phyloP scores from a whole-genome alignment of 805 yeast species.

The Candida nemodendra region DNA sequence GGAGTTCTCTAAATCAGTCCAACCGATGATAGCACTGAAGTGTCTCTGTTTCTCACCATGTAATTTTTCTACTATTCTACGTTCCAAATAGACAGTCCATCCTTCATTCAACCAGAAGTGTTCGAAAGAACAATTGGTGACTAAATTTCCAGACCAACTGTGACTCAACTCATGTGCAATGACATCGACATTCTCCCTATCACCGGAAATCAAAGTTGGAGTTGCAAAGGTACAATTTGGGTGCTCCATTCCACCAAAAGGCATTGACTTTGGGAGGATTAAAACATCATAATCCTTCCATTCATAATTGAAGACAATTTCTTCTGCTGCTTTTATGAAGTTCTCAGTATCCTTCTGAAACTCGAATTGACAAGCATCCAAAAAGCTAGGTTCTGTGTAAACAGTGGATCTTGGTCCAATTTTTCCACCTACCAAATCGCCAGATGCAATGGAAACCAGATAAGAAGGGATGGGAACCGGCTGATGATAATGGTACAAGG shows the following conservation, averaged over 20 bases:
- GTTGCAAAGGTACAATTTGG: constrained; percentile 90
- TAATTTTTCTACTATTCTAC: constrained; percentile 74
- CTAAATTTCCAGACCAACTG: constrained; percentile 90
- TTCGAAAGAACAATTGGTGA: constrained; percentile 88
- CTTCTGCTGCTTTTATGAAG: constrained; percentile 77
- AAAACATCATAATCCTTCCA: constrained; percentile 83
- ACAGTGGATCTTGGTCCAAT: constrained; percentile 89
- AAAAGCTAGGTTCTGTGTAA: constrained; percentile 69
- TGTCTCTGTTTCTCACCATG: constrained; percentile 80
- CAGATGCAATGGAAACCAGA: constrained; percentile 80
- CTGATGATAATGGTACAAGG: constrained; percentile 56
- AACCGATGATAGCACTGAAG: constrained; percentile 82
- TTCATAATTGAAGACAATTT: constrained; percentile 72
- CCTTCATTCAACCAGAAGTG: constrained; percentile 96
- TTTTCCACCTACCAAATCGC: constrained; percentile 62
- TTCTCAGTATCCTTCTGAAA: constrained; percentile 78
- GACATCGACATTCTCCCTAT: constrained; percentile 82
- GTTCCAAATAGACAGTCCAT: constrained; percentile 90
- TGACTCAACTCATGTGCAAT: constrained; percentile 93
- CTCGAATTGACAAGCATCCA: constrained; percentile 72
- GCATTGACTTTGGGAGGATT: constrained; percentile 72
- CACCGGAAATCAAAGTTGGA: constrained; percentile 83
- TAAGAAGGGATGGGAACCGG: constrained; percentile 84
- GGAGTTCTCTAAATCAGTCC: constrained; percentile 74
- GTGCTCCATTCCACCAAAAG: constrained; percentile 95